Evolutionary conservation across 176 grass and related monocot genomes (phyloP).

Genomic region (Bonia amplexicaulis): DNA sequence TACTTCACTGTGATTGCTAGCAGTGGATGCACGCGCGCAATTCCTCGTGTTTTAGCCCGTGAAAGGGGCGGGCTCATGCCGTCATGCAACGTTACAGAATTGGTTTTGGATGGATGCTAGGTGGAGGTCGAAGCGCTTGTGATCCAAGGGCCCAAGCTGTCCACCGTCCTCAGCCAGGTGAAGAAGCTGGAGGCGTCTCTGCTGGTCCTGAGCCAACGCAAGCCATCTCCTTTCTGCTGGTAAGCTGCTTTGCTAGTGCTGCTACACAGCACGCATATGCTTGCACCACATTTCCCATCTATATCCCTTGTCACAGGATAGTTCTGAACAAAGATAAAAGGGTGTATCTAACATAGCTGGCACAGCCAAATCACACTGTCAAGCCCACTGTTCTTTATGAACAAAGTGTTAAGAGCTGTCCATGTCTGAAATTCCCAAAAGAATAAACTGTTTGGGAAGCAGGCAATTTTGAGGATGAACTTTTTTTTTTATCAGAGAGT

Average conservation of each 20-base stretch:
- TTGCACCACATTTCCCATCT: neutral
- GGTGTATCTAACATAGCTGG: constrained; percentile 34
- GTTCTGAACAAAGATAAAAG: neutral
- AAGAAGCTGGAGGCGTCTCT: constrained; percentile 85
- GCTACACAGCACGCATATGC: neutral
- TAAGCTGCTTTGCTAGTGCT: constrained; percentile 5
- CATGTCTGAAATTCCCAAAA: neutral
- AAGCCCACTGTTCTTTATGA: neutral
- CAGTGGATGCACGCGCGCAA: constrained; percentile 13
- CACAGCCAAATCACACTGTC: constrained; percentile 5
- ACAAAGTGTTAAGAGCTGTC: neutral
- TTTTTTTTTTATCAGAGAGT: neutral
- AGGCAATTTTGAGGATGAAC: neutral
- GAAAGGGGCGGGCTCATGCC: constrained; percentile 7
- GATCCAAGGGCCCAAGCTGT: constrained; percentile 66
- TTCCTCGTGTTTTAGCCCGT: constrained; percentile 26
- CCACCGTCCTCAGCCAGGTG: constrained; percentile 71
- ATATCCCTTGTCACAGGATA: constrained; percentile 1
- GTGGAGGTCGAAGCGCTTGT: constrained; percentile 82
- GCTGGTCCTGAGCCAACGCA: constrained; percentile 69
- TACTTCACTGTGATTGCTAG: constrained; percentile 21
- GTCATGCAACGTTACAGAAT: neutral
- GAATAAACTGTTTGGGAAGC: neutral
- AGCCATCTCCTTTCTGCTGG: constrained; percentile 67
- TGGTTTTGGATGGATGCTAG: constrained; percentile 29